Evolutionary conservation across 257 asterid species (phyloP), one percentile per base, ranked within the genome.

Genomic region (Gentiana straminea): DNA sequence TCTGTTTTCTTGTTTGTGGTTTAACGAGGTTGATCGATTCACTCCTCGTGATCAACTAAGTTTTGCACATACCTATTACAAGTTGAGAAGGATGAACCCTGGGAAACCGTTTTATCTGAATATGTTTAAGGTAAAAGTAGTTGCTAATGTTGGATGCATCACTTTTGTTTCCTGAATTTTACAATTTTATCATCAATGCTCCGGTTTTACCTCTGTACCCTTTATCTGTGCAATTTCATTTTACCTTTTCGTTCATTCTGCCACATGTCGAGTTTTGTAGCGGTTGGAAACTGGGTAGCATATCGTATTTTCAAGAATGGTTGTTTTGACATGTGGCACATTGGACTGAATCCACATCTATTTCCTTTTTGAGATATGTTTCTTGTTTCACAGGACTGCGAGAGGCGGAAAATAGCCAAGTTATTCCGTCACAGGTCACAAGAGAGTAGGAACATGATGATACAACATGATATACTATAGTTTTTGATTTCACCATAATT

Each of bases 41-140:
- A 92, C 99, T 39, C 94, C 99, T 57, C 95, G 99, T 45, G 97
- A 92, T 73, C 97, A 92, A 73, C 91, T 92, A 60, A 92, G 99
- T 75, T 92, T 92, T 67, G 91, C 97, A 62, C 80, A 92, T 59
- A 83, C 97, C 36, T 88, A 81, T 68, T 86, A 80, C 71, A 92
- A 92, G 73, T 68, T 88, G 83, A 83, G 86, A 70, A 75, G 76
- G 77, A 85, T 63, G 62, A 92, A 92, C 68, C 86, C 94, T 0
- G 95, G 79, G 65, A 92, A 86, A 66, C 88, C 94, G 59, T 81
- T 88, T 67, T 77, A 77, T 70, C 87, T 92, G 67, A 77, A 88
- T 58, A 88, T 92, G 97, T 88, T 92, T 86, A 92, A 92, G 95
- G 99, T 88, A 70, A 24, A 24, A 24, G 24, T 24, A 24, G 24